Base-by-base conservation (phyloP, 345 rosid species). In the Geranium brycei region DNA sequence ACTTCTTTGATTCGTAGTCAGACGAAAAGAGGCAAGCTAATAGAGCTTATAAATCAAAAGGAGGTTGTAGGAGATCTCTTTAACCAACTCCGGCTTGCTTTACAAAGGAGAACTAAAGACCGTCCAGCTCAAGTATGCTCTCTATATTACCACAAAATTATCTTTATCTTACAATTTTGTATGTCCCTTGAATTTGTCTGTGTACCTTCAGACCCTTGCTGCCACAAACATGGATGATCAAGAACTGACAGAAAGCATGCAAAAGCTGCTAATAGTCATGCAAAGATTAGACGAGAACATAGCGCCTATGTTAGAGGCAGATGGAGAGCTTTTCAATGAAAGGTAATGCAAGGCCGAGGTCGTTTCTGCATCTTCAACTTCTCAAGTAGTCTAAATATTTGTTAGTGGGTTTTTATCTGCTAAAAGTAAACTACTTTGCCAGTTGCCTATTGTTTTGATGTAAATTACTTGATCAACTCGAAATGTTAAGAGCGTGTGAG, bases 201-300 rank as follows among this genome's bases (percentile, higher is more conserved):
- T 65, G 32, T 71, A 17, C 58, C 66, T 71, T 53, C 78, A 92
- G 98, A 92, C 98, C 51, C 81, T 87, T 17, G 83, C 98, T 74
- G 96, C 98, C 3, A 89, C 96, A 41, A 82, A 82, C 77, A 79
- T 92, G 93, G 90, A 74, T 23, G 87, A 87, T 74, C 80, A 83
- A 78, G 93, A 92, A 69, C 81, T 92, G 67, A 86, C 91, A 18
- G 96, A 86, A 72, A 89, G 91, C 76, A 83, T 92, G 87, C 91
- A 89, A 69, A 89, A 92, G 81, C 85, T 92, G 64, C 82, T 92
- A 59, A 79, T 89, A 64, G 98, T 92, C 63, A 92, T 92, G 98
- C 96, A 92, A 75, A 84, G 93, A 66, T 83, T 92, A 62, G 98
- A 92, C 69, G 78, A 79, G 67, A 85, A 87, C 78, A 92, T 92